phyloP scores from a whole-genome alignment of 2,329 filamentous ascomycete genomes.

The Paracamarosporium sp. region DNA sequence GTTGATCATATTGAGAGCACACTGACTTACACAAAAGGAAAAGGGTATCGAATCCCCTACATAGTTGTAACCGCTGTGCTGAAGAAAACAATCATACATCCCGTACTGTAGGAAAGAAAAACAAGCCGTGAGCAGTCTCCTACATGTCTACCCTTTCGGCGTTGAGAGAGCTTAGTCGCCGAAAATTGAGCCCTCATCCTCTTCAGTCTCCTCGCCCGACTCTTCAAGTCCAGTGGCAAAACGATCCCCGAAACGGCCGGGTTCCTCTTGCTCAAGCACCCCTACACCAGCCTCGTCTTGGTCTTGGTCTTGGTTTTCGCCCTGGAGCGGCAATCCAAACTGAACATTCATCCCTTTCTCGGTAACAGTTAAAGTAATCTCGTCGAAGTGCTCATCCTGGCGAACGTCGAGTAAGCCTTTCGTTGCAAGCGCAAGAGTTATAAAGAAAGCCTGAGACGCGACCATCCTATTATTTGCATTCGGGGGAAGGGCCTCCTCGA shows the following conservation, averaged over 20 bases:
- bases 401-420: conserved; percentile 68
- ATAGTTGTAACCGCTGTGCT: neutral
- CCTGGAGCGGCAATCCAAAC: conserved; percentile 15
- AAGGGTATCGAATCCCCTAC: neutral
- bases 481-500: conserved; percentile 73
- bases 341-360: conserved; percentile 26
- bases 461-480: conserved; percentile 61
- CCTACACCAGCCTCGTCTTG: neutral
- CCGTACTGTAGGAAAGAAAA: neutral
- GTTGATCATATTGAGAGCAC: neutral
- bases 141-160: neutral
- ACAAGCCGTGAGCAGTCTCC: neutral
- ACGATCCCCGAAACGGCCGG: conserved; percentile 33
- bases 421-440: conserved; percentile 54
- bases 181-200: conserved; percentile 30
- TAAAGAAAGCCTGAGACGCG: conserved; percentile 63
- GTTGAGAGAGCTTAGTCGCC: conserved; percentile 18
- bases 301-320: neutral
- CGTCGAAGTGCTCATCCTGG: conserved; percentile 60
- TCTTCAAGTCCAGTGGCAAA: conserved; percentile 21
- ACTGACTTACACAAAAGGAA: neutral
- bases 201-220: conserved; percentile 9
- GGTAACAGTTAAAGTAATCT: conserved; percentile 41
- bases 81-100: neutral
- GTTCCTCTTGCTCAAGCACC: conserved; percentile 9